Evolutionary conservation across 108 stramenopile species (phyloP).

Genomic region (Mayamaea pseudoterrestris): DNA sequence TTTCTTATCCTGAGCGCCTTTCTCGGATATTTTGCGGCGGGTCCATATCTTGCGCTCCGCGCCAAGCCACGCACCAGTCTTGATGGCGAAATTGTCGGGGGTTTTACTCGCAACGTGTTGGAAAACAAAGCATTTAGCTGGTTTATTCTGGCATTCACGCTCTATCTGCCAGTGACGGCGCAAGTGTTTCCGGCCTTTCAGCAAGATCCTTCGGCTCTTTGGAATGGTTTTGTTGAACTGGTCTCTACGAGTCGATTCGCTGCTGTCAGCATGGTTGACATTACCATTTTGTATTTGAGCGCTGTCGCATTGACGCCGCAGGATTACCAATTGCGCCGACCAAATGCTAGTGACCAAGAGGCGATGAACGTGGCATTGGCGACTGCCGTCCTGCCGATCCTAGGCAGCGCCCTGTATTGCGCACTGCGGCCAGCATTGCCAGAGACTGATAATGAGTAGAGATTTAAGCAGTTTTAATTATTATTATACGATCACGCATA

Average conservation of each 20-base stretch:
- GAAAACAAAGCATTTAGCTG: constrained; percentile 44
- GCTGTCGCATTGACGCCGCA: constrained; percentile 40
- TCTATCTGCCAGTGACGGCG: constrained; percentile 10
- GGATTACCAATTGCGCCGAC: constrained; percentile 30
- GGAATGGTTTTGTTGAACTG: constrained; percentile 16
- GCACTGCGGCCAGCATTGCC: constrained; percentile 32
- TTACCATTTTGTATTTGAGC: constrained; percentile 25
- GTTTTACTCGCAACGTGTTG: constrained; percentile 49
- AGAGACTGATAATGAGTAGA: no score
- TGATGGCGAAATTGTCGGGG: constrained; percentile 24
- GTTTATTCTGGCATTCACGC: constrained; percentile 13
- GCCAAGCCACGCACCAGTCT: constrained; percentile 12
- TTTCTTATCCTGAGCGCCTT: constrained; percentile 27
- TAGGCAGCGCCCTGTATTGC: constrained; percentile 43
- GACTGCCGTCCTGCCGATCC: constrained; percentile 32
- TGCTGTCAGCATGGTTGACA: constrained; percentile 40
- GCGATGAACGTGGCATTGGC: constrained; percentile 23
- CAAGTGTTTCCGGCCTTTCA: constrained; percentile 9
- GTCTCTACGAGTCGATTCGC: constrained; percentile 25
- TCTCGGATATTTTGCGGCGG: constrained; percentile 40
- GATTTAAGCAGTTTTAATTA: no score
- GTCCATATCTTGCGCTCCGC: constrained; percentile 42
- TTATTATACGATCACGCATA: no score
- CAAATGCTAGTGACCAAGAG: background rate
- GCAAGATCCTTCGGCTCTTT: background rate